Evolutionary conservation across 257 asterid species (phyloP).

Genomic region (Fraxinus cuspidata): DNA sequence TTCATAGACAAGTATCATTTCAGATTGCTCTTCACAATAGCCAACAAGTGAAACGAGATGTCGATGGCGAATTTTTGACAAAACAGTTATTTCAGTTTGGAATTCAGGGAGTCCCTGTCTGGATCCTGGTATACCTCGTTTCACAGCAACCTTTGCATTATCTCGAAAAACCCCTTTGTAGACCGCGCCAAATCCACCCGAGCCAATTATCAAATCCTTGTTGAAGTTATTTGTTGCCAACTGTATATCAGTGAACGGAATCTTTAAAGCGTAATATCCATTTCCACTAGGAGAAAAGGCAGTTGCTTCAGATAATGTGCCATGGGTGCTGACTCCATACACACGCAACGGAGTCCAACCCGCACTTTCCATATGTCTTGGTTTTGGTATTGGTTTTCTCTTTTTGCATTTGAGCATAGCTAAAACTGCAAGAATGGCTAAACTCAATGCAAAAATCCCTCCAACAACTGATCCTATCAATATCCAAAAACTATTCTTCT

Average conservation of each 20-base stretch:
- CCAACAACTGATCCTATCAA: constrained; percentile 13
- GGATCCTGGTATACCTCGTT: constrained; percentile 16
- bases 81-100: constrained; percentile 12
- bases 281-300: neutral
- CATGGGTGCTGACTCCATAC: neutral
- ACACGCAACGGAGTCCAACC: constrained; percentile 14
- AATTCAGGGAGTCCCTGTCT: constrained; percentile 17
- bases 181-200: constrained; percentile 18
- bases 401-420: constrained; percentile 1
- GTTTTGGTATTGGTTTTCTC: neutral
- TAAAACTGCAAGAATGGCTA: neutral
- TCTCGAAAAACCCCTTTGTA: constrained; percentile 14
- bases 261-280: constrained; percentile 6
- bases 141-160: constrained; percentile 18
- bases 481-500: neutral
- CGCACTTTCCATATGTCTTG: neutral
- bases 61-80: constrained; percentile 18
- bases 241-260: constrained; percentile 7
- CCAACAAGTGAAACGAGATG: constrained; percentile 21
- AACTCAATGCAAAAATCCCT: neutral
- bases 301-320: constrained; percentile 8
- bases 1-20: constrained; percentile 20
- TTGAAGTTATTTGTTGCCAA: constrained; percentile 16
- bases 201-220: constrained; percentile 15
- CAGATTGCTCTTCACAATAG: constrained; percentile 22